Base-by-base conservation (phyloP, 73 alveolate genomes). In the Paraurostyla sp. region DNA sequence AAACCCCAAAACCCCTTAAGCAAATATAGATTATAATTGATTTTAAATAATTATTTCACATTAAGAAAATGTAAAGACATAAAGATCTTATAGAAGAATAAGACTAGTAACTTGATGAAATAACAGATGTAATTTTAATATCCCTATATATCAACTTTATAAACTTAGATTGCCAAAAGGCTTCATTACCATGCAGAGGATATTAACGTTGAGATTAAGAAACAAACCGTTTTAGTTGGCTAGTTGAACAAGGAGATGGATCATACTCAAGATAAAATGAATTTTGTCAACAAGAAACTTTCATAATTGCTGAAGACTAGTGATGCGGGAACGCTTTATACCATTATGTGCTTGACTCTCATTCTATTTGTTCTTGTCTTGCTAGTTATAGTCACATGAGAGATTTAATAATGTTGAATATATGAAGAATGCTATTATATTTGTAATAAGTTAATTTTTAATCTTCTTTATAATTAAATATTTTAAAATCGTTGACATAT, bases 51-150 rank as follows among this genome's bases (percentile, higher is more conserved):
- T 15, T 69, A 35, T 11, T 7, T 69, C 58, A 38, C 2, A 33
- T 9, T 41, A 69, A 41, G 62, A 78, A 56, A 50, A 78, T 78
- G 89, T 27, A 52, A 36, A 50, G 30, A 45, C 89, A 83, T 63
- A 69, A 63, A 35, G 88, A 45, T 29, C 46, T 85, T 16, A 51
- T 85, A 6, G 88, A 60, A 41, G 88, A 85, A 33, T 83, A 71
- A 29, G 93, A 85, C 75, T 25, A 85, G 0, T 35, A 85, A 30
- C 87, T 85, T 22, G 93, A 85, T 73, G 93, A 85, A 30, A 85
- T 85, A 23, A 32, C 80, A 16, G 45, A 83, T 75, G 87, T 75
- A 75, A 75, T 18, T 7, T 2, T 7, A 46, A 43, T n/a, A 46
- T 22, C n/a, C n/a, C n/a, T n/a, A n/a, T n/a, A n/a, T n/a, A 75